Conservation (phyloP, 2,329 filamentous ascomycete genomes). For the Xylariaceae sp. region DNA sequence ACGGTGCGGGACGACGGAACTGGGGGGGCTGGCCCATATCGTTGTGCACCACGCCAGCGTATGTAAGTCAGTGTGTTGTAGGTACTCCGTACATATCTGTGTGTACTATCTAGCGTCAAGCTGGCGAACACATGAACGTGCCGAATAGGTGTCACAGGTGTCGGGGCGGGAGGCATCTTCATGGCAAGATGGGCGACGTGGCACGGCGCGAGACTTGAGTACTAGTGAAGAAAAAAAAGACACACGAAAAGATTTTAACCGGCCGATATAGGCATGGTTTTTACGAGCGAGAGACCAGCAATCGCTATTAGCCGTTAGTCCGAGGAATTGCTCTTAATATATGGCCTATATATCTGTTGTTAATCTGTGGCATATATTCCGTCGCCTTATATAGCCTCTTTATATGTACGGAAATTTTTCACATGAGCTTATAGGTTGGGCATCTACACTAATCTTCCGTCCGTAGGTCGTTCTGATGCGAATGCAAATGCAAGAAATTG, state of each 20-base stretch:
- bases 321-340: background rate
- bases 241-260: background rate
- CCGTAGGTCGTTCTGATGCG: too few species aligned
- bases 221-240: background rate
- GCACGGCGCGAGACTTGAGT: background rate
- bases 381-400: background rate
- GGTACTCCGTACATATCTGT: background rate
- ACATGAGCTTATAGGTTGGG: background rate
- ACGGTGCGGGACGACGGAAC: background rate
- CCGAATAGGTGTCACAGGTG: background rate
- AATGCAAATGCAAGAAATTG: too few species aligned
- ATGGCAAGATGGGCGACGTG: background rate
- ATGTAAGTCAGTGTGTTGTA: background rate
- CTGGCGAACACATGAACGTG: background rate
- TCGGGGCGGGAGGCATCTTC: background rate
- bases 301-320: background rate
- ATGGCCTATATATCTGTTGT: background rate
- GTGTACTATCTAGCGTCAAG: background rate
- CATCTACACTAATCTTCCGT: background rate
- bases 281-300: background rate
- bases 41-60: background rate
- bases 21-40: background rate
- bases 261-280: background rate
- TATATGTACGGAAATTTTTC: background rate
- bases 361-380: background rate